Conservation (phyloP, 2,329 filamentous ascomycete genomes). For the Trichoderma koningiopsis region DNA sequence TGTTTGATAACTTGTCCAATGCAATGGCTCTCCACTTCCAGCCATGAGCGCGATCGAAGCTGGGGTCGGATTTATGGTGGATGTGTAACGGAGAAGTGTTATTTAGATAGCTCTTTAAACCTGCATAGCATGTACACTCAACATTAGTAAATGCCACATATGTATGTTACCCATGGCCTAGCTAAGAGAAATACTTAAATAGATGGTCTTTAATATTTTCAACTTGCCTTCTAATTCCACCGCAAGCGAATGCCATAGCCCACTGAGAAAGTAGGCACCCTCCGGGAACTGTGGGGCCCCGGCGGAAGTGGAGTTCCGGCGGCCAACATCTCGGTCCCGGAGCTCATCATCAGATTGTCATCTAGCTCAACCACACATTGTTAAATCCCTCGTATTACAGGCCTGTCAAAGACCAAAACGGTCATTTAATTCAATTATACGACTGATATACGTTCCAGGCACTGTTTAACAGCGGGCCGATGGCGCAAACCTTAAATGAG, state of each 20-base stretch:
- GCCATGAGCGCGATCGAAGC: not conserved
- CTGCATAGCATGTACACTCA: not conserved
- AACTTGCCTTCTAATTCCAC: not conserved
- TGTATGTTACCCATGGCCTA: not conserved
- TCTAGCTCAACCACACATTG: not conserved
- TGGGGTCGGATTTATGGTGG: no score
- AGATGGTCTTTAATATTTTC: not conserved
- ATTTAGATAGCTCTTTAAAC: not conserved
- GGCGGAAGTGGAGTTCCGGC: constrained; percentile 8
- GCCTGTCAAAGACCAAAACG: not conserved
- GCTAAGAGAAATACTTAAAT: not conserved
- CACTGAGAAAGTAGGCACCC: not conserved
- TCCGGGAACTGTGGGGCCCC: constrained; percentile 12
- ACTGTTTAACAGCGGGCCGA: not conserved
- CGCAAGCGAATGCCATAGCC: not conserved
- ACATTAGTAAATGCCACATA: not conserved
- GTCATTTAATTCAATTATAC: not conserved
- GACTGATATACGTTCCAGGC: not conserved
- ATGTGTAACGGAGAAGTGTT: not conserved
- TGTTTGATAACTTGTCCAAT: constrained; percentile 5
- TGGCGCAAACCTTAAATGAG: constrained; percentile 3
- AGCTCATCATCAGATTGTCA: not conserved
- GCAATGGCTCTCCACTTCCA: not conserved
- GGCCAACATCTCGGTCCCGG: not conserved
- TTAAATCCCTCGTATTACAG: not conserved